Percentiles rank a stretch among this genome's conserved stretches.
phyloP scores from a whole-genome alignment of 371 early-diverging fungal genomes.

The Actinomortierella ambigua region DNA sequence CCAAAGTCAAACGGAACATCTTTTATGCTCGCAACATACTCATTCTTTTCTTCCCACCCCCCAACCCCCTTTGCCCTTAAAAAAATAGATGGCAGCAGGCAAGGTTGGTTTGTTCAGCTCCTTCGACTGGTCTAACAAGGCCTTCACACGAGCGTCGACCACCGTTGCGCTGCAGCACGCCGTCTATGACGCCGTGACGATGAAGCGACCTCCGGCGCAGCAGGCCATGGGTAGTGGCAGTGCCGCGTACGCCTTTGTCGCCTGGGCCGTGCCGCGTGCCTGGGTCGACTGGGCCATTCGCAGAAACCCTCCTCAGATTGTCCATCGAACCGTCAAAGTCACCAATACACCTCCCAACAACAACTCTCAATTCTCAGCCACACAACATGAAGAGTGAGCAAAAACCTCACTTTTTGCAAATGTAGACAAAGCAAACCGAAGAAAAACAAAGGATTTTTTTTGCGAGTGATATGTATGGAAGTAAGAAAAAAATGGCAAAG shows the following conservation, averaged over 20 bases:
- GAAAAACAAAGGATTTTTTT: not conserved
- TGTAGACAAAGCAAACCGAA: not conserved
- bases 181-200: slow-evolving; percentile 20
- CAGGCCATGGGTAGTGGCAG: slow-evolving; percentile 14
- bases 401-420: not conserved
- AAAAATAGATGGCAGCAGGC: not conserved
- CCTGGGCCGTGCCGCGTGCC: slow-evolving; percentile 21
- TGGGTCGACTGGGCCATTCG: slow-evolving; percentile 33
- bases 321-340: slow-evolving; percentile 18
- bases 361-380: too few species aligned
- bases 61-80: too few species aligned
- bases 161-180: slow-evolving; percentile 24
- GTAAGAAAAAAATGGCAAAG: too few species aligned
- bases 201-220: slow-evolving; percentile 4
- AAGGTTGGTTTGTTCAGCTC: slow-evolving; percentile 14
- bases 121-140: slow-evolving; percentile 17
- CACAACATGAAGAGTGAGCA: slow-evolving; percentile 5
- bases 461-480: too few species aligned
- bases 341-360: too few species aligned
- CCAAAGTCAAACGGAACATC: slow-evolving; percentile 11
- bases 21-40: too few species aligned
- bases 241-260: slow-evolving; percentile 36
- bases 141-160: slow-evolving; percentile 16
- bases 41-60: too few species aligned
- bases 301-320: slow-evolving; percentile 7